A percentile compares a stretch with the other conserved stretches of the same genome.
Evolutionary conservation across 768 basidiomycete species (phyloP).

Genomic region (Cystobasidium tubakii): DNA sequence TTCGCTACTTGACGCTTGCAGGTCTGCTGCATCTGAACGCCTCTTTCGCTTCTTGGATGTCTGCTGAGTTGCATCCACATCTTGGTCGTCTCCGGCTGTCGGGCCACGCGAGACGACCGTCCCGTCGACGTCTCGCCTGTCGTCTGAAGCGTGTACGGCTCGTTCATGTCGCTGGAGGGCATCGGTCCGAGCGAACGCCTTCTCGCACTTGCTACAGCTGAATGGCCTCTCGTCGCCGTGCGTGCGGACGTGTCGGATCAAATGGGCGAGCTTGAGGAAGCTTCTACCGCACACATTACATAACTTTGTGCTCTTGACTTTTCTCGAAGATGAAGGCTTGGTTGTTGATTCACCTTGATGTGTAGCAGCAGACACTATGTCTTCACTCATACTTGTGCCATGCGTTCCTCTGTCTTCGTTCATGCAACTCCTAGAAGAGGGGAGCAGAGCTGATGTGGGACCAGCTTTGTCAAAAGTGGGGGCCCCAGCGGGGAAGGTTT

Average conservation of each 20-base stretch:
- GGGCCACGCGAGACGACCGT: background rate
- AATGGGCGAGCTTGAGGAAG: conserved; percentile 1
- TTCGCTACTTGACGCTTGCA: background rate
- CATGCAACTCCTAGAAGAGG: no score
- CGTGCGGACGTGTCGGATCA: conserved; percentile 13
- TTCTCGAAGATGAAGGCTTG: background rate
- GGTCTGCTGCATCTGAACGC: background rate
- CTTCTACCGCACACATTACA: background rate
- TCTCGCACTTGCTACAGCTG: conserved; percentile 5
- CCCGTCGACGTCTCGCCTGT: background rate
- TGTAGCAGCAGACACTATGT: background rate
- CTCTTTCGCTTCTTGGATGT: background rate
- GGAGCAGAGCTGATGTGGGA: no score
- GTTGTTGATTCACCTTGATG: background rate
- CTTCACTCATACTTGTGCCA: background rate
- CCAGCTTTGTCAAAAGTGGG: no score
- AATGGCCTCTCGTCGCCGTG: conserved; percentile 16
- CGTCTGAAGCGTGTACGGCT: background rate
- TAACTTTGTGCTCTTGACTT: background rate
- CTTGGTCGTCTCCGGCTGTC: background rate
- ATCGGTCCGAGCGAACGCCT: conserved; percentile 19
- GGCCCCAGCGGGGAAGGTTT: no score
- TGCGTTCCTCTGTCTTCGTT: no score
- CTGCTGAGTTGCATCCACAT: background rate
- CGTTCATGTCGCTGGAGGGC: conserved; percentile 21